Evolutionary conservation across 495 filamentous ascomycete species (phyloP).

Genomic region (Entonaema liquescens): DNA sequence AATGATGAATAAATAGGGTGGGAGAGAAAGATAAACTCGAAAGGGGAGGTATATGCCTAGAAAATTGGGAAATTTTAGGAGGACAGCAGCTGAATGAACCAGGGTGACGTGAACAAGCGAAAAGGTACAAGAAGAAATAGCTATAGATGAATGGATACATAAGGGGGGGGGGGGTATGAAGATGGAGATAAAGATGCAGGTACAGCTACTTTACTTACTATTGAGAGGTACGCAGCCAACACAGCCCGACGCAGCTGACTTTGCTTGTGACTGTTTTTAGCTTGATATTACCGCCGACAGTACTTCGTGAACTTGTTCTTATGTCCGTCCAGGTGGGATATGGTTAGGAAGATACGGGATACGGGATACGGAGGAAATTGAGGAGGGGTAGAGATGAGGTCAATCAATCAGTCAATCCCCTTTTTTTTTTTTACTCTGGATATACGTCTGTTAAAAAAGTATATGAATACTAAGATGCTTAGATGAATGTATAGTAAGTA

Average conservation of each 20-base stretch:
- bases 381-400: conserved; percentile 28
- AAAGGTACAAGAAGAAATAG: background rate
- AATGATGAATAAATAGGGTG: conserved; percentile 18
- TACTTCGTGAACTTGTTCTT: background rate
- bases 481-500: conserved; percentile 5
- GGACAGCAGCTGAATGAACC: conserved; percentile 24
- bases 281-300: background rate
- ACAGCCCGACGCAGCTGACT: background rate
- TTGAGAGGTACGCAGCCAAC: conserved; percentile 9
- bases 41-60: conserved; percentile 32
- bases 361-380: background rate
- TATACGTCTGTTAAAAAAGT: conserved; percentile 2
- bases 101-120: conserved; percentile 6
- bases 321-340: conserved; percentile 1
- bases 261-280: conserved; percentile 5
- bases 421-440: background rate
- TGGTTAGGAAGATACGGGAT: background rate
- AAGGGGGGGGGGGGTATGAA: background rate
- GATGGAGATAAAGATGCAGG: conserved; percentile 10
- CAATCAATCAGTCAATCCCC: conserved; percentile 14
- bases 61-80: background rate
- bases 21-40: conserved; percentile 8
- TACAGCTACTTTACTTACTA: conserved; percentile 28
- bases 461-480: conserved; percentile 11
- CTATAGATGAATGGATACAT: background rate